Evolutionary conservation across 1,139 yeast species (phyloP), one percentile per base, ranked within the genome.

Genomic region (Wickerhamiella infanticola): DNA sequence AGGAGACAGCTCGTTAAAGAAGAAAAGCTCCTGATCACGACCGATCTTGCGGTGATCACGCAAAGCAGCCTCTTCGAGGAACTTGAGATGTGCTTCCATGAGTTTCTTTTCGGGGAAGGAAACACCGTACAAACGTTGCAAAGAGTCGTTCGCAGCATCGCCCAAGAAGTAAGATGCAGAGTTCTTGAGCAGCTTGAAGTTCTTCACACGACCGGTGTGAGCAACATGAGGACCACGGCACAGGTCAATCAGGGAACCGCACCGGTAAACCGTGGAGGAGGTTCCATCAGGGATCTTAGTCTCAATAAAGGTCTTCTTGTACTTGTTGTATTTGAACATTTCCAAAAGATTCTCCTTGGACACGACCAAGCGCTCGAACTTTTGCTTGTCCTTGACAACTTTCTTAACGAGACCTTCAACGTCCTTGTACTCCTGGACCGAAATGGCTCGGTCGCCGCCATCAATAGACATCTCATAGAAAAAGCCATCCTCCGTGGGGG

Each of bases 201-300:
- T 83, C 74, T 93, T 93, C 60, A 93, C 85, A 64, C 83, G 81
- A 53, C 98, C 98, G 41, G 98, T 86, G 68, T 90, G 94, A 50
- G 97, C 96, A 54, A 93, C 82, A 63, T 93, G 99, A 44, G 99
- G 99, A 56, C 99, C 99, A 50, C 84, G 74, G 75, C 99, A 93
- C 65, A 93, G 75, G 68, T 93, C 99, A 59, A 93, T 90, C 65
- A 93, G 76, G 42, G 95, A 86, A 58, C 99, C 99, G 70, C 97
- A 90, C 70, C 96, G 79, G 72, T 93, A 93, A 41, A 93, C 97
- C 42, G 98, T 90, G 57, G 97, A 79, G 43, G 94, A 77, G 42
- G 95, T 86, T 40, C 94, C 95, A 65, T 93, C 98, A 53, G 97
- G 95, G 53, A 93, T 77, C 72, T 93, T 90, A 56, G 83, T 82